Base-by-base conservation (phyloP, 768 basidiomycete species). In the Obba rivulosa region DNA sequence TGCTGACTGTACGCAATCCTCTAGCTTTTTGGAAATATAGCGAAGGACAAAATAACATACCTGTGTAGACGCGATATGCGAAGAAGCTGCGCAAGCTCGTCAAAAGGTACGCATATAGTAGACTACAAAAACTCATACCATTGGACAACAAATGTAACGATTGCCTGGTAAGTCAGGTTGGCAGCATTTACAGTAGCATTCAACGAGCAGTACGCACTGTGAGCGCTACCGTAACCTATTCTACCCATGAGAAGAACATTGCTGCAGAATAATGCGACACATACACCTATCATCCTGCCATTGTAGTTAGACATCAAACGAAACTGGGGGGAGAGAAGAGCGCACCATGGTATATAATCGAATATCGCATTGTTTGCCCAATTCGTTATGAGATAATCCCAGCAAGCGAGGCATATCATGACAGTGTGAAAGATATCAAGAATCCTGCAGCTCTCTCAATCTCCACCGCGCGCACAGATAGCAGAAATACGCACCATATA, bases 291-390 rank as follows among this genome's bases (percentile, higher is more conserved):
- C 39, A 51, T 49, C 57, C 57, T 57, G 18, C 34, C 18, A 10
- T 3, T 11, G 10, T 16, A 20, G 34, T 13, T 8, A 7, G 41
- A 4, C 20, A 28, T 8, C 18, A 8, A 13, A 23, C 34, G 25
- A 5, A 34, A 25, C n/a, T 2, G 35, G 41, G 16, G 22, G 13
- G 16, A 35, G n/a, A 8, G 5, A 1, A 14, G 1, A 4, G 43
- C 56, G 44, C 35, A 61, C 62, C 62, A 64, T 42, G 52, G 55
- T 35, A 62, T 64, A n/a, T 42, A 54, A 48, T 62, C 59, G 24
- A 51, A 47, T 17, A 59, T 47, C 23, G 41, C 41, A 8, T 20
- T 16, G 31, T 56, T 49, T 2, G 55, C 56, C 51, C 55, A 64
- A 31, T 59, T 51, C 10, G 44, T 49, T 14, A 64, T 59, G 24